Conservation (phyloP, 2,329 filamentous ascomycete genomes). For the Fusarium sp. region DNA sequence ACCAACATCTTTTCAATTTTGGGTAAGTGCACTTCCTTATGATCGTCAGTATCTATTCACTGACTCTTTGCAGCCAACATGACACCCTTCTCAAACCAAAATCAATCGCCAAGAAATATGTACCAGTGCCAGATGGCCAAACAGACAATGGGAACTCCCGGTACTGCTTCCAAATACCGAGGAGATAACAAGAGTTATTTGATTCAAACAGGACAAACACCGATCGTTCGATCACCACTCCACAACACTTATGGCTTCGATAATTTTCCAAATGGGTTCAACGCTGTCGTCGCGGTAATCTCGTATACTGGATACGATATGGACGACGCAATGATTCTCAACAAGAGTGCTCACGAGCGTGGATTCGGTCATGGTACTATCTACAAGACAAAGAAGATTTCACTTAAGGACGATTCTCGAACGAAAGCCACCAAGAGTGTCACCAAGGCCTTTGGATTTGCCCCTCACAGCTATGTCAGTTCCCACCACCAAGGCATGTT, state of each 20-base stretch:
- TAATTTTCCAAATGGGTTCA: constrained; percentile 97
- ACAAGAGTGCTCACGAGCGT: constrained; percentile 95
- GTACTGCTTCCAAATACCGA: constrained; percentile 83
- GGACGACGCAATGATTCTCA: constrained; percentile 99
- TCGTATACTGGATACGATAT: constrained; percentile 99
- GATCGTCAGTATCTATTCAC: too few relatives aligned
- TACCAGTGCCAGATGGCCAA: constrained; percentile 99
- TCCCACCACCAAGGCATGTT: constrained; percentile 77
- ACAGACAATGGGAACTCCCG: constrained; percentile 98
- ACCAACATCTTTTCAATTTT: constrained; percentile 87
- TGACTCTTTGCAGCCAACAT: constrained; percentile 75
- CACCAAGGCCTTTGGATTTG: constrained; percentile 90
- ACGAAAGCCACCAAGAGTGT: constrained; percentile 74
- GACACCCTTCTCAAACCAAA: constrained; percentile 98
- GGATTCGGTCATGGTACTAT: constrained; percentile 96
- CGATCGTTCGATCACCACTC: constrained; percentile 88
- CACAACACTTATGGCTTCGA: constrained; percentile 97
- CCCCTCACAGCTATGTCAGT: constrained; percentile 78
- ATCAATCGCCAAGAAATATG: constrained; percentile 99
- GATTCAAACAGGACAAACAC: constrained; percentile 94
- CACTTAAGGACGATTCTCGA: constrained; percentile 81
- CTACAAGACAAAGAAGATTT: constrained; percentile 96
- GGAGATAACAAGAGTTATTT: constrained; percentile 98
- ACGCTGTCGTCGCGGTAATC: constrained; percentile 95
- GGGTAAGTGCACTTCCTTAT: too few relatives aligned